These are phyloP conservation scores for Cornus suecica DNA, from an alignment of 148 eudicot genomes.

Conservation along the genomic window DNA sequence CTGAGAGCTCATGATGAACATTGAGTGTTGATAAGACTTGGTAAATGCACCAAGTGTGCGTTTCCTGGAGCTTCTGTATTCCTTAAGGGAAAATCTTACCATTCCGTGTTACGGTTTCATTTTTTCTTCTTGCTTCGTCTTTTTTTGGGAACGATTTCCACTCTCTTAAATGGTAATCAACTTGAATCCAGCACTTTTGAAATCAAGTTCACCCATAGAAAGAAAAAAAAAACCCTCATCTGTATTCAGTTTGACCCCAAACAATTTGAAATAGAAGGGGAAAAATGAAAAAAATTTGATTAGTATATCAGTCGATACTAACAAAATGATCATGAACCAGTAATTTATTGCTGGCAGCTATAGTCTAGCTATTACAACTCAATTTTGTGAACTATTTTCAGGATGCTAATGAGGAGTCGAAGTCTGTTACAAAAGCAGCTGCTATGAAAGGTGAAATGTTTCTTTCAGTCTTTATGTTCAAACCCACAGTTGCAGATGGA, in stretches of 20 bases:
- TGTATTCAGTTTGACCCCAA: background rate
- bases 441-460: constrained; percentile 49
- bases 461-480: background rate
- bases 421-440: constrained; percentile 55
- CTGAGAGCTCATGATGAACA: background rate
- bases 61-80: background rate
- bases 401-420: constrained; percentile 62
- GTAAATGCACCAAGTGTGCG: background rate
- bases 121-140: background rate
- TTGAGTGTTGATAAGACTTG: background rate
- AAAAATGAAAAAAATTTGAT: no score
- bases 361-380: background rate
- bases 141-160: background rate
- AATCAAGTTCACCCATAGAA: background rate
- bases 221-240: background rate
- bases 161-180: background rate
- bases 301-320: background rate
- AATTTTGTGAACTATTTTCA: constrained; percentile 15
- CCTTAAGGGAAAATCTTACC: background rate
- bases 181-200: background rate
- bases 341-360: background rate
- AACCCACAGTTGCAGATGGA: background rate
- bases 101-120: background rate
- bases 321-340: background rate
- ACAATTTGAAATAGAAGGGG: no score